Evolutionary conservation across 2,329 filamentous ascomycete species (phyloP), one percentile per base, ranked within the genome.

Genomic region (Phaeomoniella chlamydospora): DNA sequence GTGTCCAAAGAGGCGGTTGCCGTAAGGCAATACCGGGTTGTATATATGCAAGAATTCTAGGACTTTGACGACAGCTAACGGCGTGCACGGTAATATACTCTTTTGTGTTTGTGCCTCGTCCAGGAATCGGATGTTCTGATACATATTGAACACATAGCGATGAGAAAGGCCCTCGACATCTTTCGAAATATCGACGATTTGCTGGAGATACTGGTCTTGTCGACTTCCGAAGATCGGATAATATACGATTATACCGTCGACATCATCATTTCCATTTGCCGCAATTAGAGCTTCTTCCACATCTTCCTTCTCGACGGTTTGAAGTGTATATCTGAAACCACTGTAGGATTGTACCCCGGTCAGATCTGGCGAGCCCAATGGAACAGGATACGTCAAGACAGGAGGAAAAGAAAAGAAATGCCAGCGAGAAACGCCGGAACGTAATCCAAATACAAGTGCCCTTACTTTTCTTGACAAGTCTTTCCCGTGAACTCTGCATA

Each of bases 71-170:
- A 94, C 80, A 16, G 90, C 90, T 15, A 98, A 72, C 12, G 90
- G 90, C 2, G 90, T 98, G 68, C 90, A 98, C 4, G 90, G 90
- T 36, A 98, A 66, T 45, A 96, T 84, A 34, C 80, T 92, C 66
- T 98, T 96, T 57, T 84, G 82, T 39, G 66, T 68, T 57, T 85
- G 82, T 31, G 68, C 59, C 3, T 80, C 79, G 59, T 98, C 90
- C 38, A 98, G 70, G 65, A 87, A 96, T 45, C 90, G 84, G 50
- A 93, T 75, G 64, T 98, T 98, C 67, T 94, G 83, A 64, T 96
- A 98, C 87, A 98, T 94, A 71, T 98, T 98, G 73, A 88, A 87
- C 53, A 96, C 80, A 63, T 96, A 87, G 54, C 78, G 79, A 61
- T 94, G 88, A 49, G 80, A 85, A 39, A 98, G 74, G 22, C 90